Base-by-base conservation (phyloP, 805 yeast species). In the Hanseniaspora nectarophila region DNA sequence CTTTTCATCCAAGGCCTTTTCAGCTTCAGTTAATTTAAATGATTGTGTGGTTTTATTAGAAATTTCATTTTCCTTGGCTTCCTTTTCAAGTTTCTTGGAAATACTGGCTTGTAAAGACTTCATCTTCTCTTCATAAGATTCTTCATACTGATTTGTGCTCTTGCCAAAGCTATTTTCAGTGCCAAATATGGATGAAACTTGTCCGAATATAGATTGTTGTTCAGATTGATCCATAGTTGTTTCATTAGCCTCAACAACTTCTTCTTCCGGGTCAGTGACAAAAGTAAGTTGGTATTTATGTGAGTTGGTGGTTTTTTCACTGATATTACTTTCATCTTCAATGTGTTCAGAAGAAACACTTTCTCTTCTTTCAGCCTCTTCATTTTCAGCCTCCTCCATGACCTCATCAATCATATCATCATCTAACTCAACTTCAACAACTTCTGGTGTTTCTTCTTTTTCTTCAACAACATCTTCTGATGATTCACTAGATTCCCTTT, bases 1-100 rank as follows among this genome's bases (percentile, higher is more conserved):
- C 16, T 39, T 43, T 16, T 31, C 24, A 13, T 29, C 37, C 23
- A 31, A 34, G 4, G 13, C 8, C 6, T 28, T 9, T 3, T 21
- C 12, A n/a, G 38, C 34, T 13, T n/a, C 37, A 26, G 18, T 16
- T 2, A 13, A 26, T 6, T 18, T 12, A 15, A 21, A 21, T 15
- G 24, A 9, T 21, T 23, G 18, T 24, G 28, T n/a, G 16, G 28
- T 32, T 2, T 35, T 28, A 15, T 13, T 20, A 1, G 15, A 12
- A 7, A 37, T 37, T 21, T 37, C 40, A 5, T 43, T 56, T 56
- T 8, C 54, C 54, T 35, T 58, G 10, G 46, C 61, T 65, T 12
- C 51, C 10, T 32, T 26, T n/a, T 24, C 38, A 15, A 37, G 20
- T 29, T 45, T 34, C n/a, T 20, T 31, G 6, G 43, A 32, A 13